Evolutionary conservation across 139 green algal species (phyloP).

Genomic region (Chlamydomonas schloesseri): DNA sequence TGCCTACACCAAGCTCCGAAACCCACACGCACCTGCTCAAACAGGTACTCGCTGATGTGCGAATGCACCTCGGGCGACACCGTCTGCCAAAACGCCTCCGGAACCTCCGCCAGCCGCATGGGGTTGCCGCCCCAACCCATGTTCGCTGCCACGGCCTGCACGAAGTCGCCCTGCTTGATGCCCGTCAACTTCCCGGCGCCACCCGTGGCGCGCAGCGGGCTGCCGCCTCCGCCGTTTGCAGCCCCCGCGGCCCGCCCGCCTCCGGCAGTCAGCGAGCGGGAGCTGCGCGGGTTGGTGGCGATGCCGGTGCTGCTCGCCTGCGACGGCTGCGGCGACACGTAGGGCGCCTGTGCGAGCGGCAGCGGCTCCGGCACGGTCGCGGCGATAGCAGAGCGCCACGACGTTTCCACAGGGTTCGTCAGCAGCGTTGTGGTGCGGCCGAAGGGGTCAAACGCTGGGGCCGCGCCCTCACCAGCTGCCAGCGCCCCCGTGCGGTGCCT

Average conservation of each 20-base stretch:
- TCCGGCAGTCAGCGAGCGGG: not conserved
- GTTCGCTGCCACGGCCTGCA: constrained; percentile 4
- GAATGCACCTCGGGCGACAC: constrained; percentile 55
- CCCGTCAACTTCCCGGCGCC: no score
- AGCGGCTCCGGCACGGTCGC: constrained; percentile 34
- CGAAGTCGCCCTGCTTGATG: not conserved
- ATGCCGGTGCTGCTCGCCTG: not conserved
- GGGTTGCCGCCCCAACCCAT: constrained; percentile 28
- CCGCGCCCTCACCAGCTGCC: not conserved
- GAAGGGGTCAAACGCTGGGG: constrained; percentile 40
- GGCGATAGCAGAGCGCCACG: constrained; percentile 42
- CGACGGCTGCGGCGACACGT: not conserved
- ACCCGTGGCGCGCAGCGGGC: no score
- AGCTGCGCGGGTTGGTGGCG: not conserved
- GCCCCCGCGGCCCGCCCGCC: no score
- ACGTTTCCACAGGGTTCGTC: constrained; percentile 29
- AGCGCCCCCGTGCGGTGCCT: not conserved
- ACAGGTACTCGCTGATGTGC: constrained; percentile 53
- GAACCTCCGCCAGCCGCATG: constrained; percentile 50
- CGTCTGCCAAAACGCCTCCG: constrained; percentile 57
- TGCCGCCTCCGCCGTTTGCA: no score
- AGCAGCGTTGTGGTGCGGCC: constrained; percentile 32
- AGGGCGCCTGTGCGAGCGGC: not conserved
- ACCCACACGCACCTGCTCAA: constrained; percentile 36
- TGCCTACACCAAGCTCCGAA: not conserved